Percentiles rank a stretch among this genome's conserved stretches.
These are phyloP conservation scores for Mycena leptocephala DNA, from an alignment of 768 basidiomycete species.

Conservation along the genomic window DNA sequence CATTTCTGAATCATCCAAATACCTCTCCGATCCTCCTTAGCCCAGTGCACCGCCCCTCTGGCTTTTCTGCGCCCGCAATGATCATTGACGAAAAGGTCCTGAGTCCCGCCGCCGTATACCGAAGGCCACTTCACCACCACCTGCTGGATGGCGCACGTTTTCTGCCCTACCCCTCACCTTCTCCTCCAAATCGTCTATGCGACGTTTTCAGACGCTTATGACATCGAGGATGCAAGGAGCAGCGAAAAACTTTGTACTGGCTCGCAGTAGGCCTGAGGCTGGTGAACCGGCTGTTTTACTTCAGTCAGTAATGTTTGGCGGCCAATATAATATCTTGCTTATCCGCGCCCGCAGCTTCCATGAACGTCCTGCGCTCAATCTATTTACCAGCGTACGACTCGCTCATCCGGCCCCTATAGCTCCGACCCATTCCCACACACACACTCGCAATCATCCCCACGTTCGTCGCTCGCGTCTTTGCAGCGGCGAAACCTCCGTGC, in stretches of 20 bases:
- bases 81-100: constrained; percentile 37
- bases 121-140: constrained; percentile 1
- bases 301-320: constrained; percentile 59
- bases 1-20: constrained; percentile 14
- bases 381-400: constrained; percentile 80
- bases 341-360: constrained; percentile 67
- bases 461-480: constrained; percentile 50
- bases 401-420: constrained; percentile 80
- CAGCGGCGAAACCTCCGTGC: constrained; percentile 83
- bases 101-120: constrained; percentile 33
- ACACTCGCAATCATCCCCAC: constrained; percentile 27
- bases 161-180: constrained; percentile 72
- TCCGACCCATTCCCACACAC: constrained; percentile 84
- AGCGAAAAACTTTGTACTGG: constrained; percentile 83
- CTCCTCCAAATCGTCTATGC: constrained; percentile 80
- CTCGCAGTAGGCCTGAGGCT: constrained; percentile 73
- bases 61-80: constrained; percentile 27
- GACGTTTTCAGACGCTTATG: constrained; percentile 67
- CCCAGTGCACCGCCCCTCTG: constrained; percentile 4
- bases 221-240: constrained; percentile 62
- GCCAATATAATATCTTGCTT: background rate
- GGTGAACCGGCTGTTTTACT: constrained; percentile 78
- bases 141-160: constrained; percentile 40
- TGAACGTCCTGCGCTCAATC: constrained; percentile 86
- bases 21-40: background rate